Evolutionary conservation across 2,329 filamentous ascomycete genomes (phyloP), one percentile per base, ranked within the genome.

Genomic region (Keithomyces neogunnii): DNA sequence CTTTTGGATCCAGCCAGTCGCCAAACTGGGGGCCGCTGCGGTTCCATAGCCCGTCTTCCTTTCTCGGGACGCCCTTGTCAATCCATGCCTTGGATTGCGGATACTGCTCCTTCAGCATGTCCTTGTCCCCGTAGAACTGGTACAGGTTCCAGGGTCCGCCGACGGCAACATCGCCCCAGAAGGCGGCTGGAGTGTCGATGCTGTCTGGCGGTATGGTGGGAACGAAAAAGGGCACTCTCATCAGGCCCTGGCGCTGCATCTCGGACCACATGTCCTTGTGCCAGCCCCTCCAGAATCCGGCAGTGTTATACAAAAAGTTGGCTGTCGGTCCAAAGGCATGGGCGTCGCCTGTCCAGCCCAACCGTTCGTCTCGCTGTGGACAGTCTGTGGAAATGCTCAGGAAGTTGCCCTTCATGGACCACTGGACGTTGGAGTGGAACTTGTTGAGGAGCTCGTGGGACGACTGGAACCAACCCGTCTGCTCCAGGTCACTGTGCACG

Each of bases 331-430:
- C 64, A 52, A 82, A 82, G 1, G 72, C 69, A 38, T 73, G 73
- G 6, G 70, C 64, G 55, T 79, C 73, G 13, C 79, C 73, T 0
- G 73, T 76, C 79, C 78, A 78, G 26, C 74, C 73, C 5, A 80
- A 61, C 0, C 77, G 68, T 61, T 81, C 77, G 49, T 81, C 76
- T 1, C 76, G 67, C 54, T 80, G 76, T 0, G 77, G 77, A 55
- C 77, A 81, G 56, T 84, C 80, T 0, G 78, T 82, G 0, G 78
- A 78, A 0, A 82, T 62, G 0, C 70, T 73, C 3, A 82, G 56
- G 56, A 84, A 82, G 56, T 83, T 84, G 0, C 78, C 78, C 31
- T 72, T 70, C 73, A 81, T 80, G 4, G 72, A 73, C 80, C 80
- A 82, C 32, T 66, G 59, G 0, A 77, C 70, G 50, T 84, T 84